phyloP scores from a whole-genome alignment of 139 green algal species.

The Coccomyxa sp. region DNA sequence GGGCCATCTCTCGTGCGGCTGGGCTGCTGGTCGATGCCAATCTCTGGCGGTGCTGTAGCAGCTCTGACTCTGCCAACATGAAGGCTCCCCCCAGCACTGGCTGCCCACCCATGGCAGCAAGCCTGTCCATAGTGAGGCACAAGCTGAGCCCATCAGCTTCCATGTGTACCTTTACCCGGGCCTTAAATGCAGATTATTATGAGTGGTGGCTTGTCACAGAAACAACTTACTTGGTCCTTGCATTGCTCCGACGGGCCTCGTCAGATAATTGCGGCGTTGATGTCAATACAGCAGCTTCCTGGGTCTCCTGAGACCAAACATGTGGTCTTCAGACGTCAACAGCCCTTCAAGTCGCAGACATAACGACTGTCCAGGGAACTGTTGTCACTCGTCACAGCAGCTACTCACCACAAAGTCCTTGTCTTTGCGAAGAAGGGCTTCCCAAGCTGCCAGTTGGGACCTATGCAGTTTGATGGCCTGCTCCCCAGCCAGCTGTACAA shows the following conservation, averaged over 20 bases:
- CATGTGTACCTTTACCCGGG: too few species aligned
- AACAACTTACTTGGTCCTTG: background rate
- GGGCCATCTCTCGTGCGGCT: background rate
- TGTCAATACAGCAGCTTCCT: background rate
- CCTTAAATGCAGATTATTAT: background rate
- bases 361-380: background rate
- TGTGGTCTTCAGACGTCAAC: background rate
- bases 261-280: too few species aligned
- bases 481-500: background rate
- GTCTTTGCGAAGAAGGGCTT: background rate
- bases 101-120: slow-evolving; percentile 13
- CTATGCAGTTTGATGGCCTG: background rate
- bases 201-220: background rate
- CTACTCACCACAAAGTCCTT: background rate
- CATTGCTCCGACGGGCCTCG: background rate
- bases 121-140: background rate
- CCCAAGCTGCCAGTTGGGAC: background rate
- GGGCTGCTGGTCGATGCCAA: background rate
- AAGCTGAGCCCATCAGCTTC: too few species aligned
- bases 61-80: background rate
- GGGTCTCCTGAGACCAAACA: background rate
- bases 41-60: background rate
- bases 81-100: slow-evolving; percentile 9
- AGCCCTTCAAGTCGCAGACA: background rate
- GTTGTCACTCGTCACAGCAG: background rate